Base-by-base conservation (phyloP, 2,329 filamentous ascomycete species). In the Emmonsia crescens region DNA sequence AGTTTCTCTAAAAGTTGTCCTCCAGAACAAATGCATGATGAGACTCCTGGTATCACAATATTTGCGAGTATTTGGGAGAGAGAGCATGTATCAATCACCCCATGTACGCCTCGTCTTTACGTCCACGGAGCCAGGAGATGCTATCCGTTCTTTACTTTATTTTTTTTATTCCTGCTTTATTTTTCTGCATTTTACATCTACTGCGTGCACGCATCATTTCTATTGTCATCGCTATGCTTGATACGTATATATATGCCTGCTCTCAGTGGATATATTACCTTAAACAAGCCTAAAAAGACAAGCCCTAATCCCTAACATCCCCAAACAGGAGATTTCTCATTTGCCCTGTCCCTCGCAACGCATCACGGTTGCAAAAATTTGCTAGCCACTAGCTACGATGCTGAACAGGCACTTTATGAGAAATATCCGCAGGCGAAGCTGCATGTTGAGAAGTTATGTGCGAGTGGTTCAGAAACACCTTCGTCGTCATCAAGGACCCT, bases 371-470 rank as follows among this genome's bases (percentile, higher is more conserved):
- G 76, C 65, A 72, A 68, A 57, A 55, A 64, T 16, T 63, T 80
- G 9, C 68, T 75, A 33, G 76, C 78, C 9, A 80, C 78, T 40
- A 76, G 75, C 65, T 79, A 77, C 63, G 78, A 80, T 64, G 74
- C 72, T 14, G 68, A 72, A 59, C 72, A 76, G 31, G 68, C 67
- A 59, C 79, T 96, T 1, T 74, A 79, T 12, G 79, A 76, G 63
- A 96, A 96, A 75, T 92, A 93, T 68, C 89, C 90, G 0, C 85
- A 90, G 66, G 87, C 81, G 0, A 76, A 78, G 59, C 79, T 78
- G 62, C 84, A 88, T 69, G 82, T 86, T 63, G 75, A 78, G 64
- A 75, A 79, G 3, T 71, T 77, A 42, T 33, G 44, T 42, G 12
- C 40, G n/a, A 16, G 38, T 21, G 46, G 29, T 8, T 63, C 60